Percentiles rank a stretch among this genome's conserved stretches.
These are phyloP conservation scores for Verticillium albo-atrum DNA, from an alignment of 2,329 filamentous ascomycete species.

Conservation along the genomic window DNA sequence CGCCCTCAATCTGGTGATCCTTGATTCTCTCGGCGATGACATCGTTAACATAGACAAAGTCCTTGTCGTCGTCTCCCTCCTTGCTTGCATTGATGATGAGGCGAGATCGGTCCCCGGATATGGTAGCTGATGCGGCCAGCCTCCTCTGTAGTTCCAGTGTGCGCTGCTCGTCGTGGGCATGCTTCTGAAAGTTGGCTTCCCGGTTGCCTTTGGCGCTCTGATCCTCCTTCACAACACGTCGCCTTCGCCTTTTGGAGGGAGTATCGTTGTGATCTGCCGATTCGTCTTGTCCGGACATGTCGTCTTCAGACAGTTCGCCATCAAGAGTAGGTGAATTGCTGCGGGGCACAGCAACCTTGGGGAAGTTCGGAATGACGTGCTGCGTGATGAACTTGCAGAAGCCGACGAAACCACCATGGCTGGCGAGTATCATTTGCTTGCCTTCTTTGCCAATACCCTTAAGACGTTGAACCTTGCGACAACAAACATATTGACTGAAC, in stretches of 20 bases:
- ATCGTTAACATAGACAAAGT: slow-evolving; percentile 59
- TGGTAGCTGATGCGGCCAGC: slow-evolving; percentile 37
- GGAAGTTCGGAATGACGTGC: slow-evolving; percentile 7
- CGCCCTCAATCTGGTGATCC: slow-evolving; percentile 73
- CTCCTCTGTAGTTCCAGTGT: slow-evolving; percentile 39
- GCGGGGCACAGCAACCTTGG: slow-evolving; percentile 3
- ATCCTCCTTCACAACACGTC: slow-evolving; percentile 39
- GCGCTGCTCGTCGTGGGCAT: slow-evolving; percentile 52
- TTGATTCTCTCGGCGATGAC: slow-evolving; percentile 65
- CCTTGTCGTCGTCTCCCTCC: slow-evolving; percentile 51
- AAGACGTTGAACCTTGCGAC: background rate
- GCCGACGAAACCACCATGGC: slow-evolving; percentile 17
- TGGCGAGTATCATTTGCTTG: slow-evolving; percentile 17
- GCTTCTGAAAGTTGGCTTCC: slow-evolving; percentile 39
- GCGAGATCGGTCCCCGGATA: slow-evolving; percentile 38
- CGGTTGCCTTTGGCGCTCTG: slow-evolving; percentile 48
- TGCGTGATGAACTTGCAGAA: slow-evolving; percentile 23
- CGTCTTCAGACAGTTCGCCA: slow-evolving; percentile 7
- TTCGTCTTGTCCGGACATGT: slow-evolving; percentile 8
- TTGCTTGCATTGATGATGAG: slow-evolving; percentile 67
- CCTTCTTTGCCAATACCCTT: slow-evolving; percentile 14
- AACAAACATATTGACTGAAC: slow-evolving; percentile 6
- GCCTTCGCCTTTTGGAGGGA: slow-evolving; percentile 40
- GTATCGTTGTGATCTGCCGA: slow-evolving; percentile 14
- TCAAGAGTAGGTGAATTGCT: background rate